Evolutionary conservation across 805 yeast genomes (phyloP), one percentile per base, ranked within the genome.

Genomic region (Saccharomycopsis sp.): DNA sequence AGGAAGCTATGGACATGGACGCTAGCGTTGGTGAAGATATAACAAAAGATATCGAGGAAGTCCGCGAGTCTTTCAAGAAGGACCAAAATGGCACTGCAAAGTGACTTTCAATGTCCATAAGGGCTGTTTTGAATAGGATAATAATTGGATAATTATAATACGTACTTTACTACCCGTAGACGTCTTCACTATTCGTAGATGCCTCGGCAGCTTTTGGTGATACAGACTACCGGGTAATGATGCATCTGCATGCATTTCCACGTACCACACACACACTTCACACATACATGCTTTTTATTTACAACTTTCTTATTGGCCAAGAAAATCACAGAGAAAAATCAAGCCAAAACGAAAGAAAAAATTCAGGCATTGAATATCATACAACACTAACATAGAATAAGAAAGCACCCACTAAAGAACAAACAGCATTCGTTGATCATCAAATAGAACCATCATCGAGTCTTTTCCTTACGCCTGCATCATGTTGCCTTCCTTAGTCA

Each of bases 401-500:
- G 37, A 29, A 29, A 12, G 12, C 37, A 29, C 12, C 37, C 37
- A 29, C 12, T 12, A 12, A 29, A 29, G 9, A 5, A 29, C 37
- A 12, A 29, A 29, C 37, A 29, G 37, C 37, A 29, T 7, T 12
- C 37, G 37, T 29, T 29, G 37, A 12, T 12, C 37, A 7, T 29
- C 37, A 29, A 29, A 29, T 29, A 29, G 12, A 29, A 5, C 5
- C 9, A 29, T 29, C 12, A 7, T 12, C 37, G 9, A 29, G 37
- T 12, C 5, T 29, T 12, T 29, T 29, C 5, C 12, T n/a, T n/a
- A n/a, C n/a, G n/a, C n/a, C n/a, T 18, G 12, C 50, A 57, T 34
- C 16, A 61, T 61, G 63, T 58, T 61, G 56, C 58, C 50, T 52
- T 29, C 60, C 18, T 52, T 58, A n/a, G 18, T 61, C 8, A 58